Evolutionary conservation across 2,329 filamentous ascomycete genomes (phyloP).

Genomic region (Furcasterigmium furcatum): DNA sequence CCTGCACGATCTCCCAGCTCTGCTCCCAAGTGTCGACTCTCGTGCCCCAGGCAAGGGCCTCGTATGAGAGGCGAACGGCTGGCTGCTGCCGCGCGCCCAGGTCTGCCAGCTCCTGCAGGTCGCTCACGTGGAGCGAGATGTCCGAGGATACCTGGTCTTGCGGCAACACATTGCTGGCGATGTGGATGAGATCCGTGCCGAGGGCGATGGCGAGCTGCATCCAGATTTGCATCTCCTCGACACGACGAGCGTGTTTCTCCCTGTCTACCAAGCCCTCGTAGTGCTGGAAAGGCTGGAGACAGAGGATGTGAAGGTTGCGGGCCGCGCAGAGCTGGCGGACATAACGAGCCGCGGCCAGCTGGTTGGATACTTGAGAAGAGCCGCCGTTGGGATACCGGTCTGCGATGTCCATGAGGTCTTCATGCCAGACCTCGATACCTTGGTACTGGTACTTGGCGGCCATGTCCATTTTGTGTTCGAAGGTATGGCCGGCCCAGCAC

Average conservation of each 20-base stretch:
- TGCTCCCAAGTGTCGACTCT: conserved; percentile 68
- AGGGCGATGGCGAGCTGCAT: conserved; percentile 62
- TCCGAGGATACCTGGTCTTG: conserved; percentile 39
- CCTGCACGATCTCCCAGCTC: conserved; percentile 64
- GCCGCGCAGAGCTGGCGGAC: conserved; percentile 55
- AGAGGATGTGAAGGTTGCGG: conserved; percentile 56
- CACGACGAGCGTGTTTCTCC: conserved; percentile 47
- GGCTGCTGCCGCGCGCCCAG: conserved; percentile 56
- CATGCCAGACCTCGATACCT: conserved; percentile 75
- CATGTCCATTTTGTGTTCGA: conserved; percentile 65
- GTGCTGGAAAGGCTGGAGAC: conserved; percentile 73
- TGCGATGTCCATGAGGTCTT: conserved; percentile 67
- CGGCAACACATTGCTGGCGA: conserved; percentile 69
- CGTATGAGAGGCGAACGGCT: conserved; percentile 67
- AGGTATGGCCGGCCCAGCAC: conserved; percentile 62
- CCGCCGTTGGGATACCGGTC: conserved; percentile 35
- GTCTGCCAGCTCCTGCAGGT: conserved; percentile 64
- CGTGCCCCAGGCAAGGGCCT: conserved; percentile 71
- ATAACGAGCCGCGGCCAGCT: conserved; percentile 54
- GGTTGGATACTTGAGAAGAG: conserved; percentile 31
- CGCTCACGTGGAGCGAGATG: conserved; percentile 53
- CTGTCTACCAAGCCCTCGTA: conserved; percentile 72
- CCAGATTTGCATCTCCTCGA: conserved; percentile 67
- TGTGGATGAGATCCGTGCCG: conserved; percentile 68
- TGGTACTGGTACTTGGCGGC: conserved; percentile 62